Evolutionary conservation across 768 basidiomycete genomes (phyloP), one percentile per base, ranked within the genome.

Genomic region (Sarcomyxa edulis): DNA sequence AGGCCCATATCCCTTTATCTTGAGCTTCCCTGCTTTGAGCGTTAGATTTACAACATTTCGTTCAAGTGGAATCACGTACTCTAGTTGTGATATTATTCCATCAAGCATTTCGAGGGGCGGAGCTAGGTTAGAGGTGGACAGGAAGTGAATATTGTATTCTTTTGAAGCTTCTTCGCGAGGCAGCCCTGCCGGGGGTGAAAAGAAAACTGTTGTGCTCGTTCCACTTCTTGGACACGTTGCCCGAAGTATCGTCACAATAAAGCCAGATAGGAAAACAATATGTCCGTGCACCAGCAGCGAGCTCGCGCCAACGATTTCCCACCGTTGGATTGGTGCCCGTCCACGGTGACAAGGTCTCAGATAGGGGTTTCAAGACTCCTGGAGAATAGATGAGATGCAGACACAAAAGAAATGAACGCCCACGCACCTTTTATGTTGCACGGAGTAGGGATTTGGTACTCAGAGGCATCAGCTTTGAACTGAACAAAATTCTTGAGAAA

Each of bases 171-270:
- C 32, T 6, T 41, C 40, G 0, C 50, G 56, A 0, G 64, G 64
- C 1, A 71, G 54, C 1, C 67, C 66, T 7, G 65, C 65, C n/a
- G 1, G 52, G 44, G 0, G 58, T 62, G 30, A 68, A 60, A 0
- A 69, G 51, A 31, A 64, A 61, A 4, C 48, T 56, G 40, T 70
- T 67, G 36, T 71, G 69, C 35, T 65, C 55, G 42, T 71, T 72
- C 68, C 69, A 71, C 42, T 68, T 68, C 44, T 73, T 73, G 0
- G 66, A 71, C 1, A 47, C 23, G 41, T 71, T 71, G 0, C 69
- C 70, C 0, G 66, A 71, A 0, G 64, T 68, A 35, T 71, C 64
- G 31, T 71, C 66, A 39, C 68, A 68, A 43, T 70, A 70, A 0
- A 66, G 27, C 63, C 65, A 68, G 0, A 71, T 34, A 7, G 60